A percentile compares a stretch with the other conserved stretches of the same genome.
phyloP scores from a whole-genome alignment of 2,329 filamentous ascomycete genomes.

The Trichoderma aggressivum region DNA sequence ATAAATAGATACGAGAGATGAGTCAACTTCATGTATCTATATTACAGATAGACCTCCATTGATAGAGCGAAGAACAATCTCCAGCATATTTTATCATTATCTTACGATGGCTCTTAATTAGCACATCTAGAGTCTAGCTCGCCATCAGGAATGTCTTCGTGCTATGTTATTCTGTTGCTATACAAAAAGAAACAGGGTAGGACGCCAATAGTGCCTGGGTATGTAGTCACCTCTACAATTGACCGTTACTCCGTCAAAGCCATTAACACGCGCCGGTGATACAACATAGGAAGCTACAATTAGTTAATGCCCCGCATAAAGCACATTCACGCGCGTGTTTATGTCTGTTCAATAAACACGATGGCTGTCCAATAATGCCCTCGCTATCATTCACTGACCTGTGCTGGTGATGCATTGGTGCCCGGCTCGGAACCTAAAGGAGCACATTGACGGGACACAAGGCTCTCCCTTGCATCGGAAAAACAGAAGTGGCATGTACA shows the following conservation, averaged over 20 bases:
- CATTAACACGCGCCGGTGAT: background rate
- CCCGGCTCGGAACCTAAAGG: background rate
- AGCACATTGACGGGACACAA: background rate
- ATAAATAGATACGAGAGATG: background rate
- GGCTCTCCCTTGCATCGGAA: conserved; percentile 1
- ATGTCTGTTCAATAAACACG: background rate
- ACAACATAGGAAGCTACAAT: background rate
- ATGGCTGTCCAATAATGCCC: background rate
- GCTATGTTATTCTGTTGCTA: background rate
- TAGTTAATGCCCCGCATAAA: background rate
- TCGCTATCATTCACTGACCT: background rate
- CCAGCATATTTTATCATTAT: background rate
- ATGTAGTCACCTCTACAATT: background rate
- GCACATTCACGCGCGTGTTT: background rate
- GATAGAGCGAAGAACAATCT: background rate
- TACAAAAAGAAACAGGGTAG: background rate
- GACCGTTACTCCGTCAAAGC: background rate
- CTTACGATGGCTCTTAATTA: background rate
- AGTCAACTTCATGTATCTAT: fast-evolving
- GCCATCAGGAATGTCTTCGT: background rate
- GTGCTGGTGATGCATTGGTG: background rate
- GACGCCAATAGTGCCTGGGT: fast-evolving
- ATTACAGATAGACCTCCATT: fast-evolving
- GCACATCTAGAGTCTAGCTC: background rate
- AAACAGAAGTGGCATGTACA: background rate